These are phyloP conservation scores for Crithidia brevicula DNA, from an alignment of 208 protist species.

Conservation along the genomic window DNA sequence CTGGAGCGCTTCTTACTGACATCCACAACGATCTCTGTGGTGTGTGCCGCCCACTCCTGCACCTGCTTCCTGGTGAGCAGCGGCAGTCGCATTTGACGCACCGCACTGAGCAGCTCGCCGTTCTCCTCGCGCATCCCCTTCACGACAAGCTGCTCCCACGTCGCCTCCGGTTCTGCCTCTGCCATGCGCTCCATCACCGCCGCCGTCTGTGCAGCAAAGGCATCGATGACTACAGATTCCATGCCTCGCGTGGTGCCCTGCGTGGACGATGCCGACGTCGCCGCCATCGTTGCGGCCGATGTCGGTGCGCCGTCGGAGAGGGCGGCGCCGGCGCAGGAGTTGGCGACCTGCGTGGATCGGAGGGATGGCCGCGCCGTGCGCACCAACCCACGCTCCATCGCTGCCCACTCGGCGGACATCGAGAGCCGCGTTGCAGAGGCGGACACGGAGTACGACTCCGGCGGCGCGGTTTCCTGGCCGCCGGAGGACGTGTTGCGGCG, in stretches of 20 bases:
- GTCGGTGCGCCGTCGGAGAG: not conserved
- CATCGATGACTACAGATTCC: conserved; percentile 3
- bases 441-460: not conserved
- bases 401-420: conserved; percentile 7
- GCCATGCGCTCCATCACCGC: not conserved
- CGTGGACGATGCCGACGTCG: not conserved
- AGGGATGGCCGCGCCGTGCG: conserved; percentile 3
- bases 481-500: not conserved
- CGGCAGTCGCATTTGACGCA: not conserved
- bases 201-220: not conserved
- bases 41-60: conserved; percentile 11
- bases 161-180: not conserved
- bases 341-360: not conserved
- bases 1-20: not conserved
- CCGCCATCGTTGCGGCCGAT: not conserved
- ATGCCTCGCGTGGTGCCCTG: not conserved
- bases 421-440: conserved; percentile 13
- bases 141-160: conserved; percentile 14
- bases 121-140: conserved; percentile 8
- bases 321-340: not conserved
- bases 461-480: not conserved
- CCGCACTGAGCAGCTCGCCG: not conserved
- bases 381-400: not conserved
- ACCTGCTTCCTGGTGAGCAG: conserved; percentile 9
- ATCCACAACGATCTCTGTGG: not conserved